These are phyloP conservation scores for Pichia inconspicua DNA, from an alignment of 1,139 yeast species.

Conservation along the genomic window DNA sequence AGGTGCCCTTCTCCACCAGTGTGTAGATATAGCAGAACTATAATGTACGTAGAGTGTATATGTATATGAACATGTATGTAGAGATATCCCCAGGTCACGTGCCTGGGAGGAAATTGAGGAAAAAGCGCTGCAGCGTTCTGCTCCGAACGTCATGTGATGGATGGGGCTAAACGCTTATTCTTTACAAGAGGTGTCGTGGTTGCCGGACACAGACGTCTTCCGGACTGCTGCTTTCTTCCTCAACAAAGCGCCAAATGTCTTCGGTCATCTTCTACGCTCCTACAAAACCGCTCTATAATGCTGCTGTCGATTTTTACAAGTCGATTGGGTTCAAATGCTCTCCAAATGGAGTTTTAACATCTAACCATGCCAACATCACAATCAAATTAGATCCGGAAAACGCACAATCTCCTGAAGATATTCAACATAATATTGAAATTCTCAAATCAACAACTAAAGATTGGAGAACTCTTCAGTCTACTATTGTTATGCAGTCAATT, in stretches of 20 bases:
- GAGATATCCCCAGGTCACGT: not conserved
- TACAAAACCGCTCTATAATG: slow-evolving; percentile 28
- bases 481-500: slow-evolving; percentile 31
- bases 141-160: not conserved
- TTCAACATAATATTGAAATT: slow-evolving; percentile 24
- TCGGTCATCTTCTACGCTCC: slow-evolving; percentile 40
- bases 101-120: not conserved
- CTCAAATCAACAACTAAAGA: slow-evolving; percentile 32
- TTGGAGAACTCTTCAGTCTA: slow-evolving; percentile 43
- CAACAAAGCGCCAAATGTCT: slow-evolving; percentile 34
- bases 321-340: not conserved
- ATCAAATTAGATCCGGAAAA: slow-evolving; percentile 25
- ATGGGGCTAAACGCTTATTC: not conserved
- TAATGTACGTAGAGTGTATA: no score
- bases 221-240: not conserved
- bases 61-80: no score
- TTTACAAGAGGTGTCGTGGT: not conserved
- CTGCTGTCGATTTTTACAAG: slow-evolving; percentile 42
- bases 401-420: slow-evolving; percentile 29
- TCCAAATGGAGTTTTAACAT: not conserved
- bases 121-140: no score
- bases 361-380: slow-evolving; percentile 28
- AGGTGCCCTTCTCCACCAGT: not conserved
- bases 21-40: not conserved
- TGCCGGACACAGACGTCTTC: not conserved